Evolutionary conservation across 805 yeast genomes (phyloP).

Genomic region (Peterozyma toletana): DNA sequence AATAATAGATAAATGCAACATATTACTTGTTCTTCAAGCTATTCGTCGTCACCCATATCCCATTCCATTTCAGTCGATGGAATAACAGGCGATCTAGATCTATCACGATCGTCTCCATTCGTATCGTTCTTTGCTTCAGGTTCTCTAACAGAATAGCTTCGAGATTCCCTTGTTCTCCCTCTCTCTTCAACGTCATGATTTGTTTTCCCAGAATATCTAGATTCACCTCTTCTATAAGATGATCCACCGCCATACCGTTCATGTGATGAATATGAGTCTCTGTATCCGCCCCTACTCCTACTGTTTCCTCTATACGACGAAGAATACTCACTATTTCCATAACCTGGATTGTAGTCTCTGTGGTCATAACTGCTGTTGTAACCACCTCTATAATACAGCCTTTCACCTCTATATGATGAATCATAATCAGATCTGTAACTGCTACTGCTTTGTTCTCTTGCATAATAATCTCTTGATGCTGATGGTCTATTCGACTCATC

Average conservation of each 20-base stretch:
- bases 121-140: background rate
- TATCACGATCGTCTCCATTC: constrained; percentile 9
- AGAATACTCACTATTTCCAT: background rate
- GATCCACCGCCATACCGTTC: background rate
- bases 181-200: constrained; percentile 1
- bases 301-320: constrained; percentile 1
- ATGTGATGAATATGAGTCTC: background rate
- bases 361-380: background rate
- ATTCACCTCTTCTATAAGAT: background rate
- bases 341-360: background rate
- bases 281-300: background rate
- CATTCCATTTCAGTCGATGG: constrained; percentile 3
- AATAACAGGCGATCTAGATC: constrained; percentile 15
- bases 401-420: no score
- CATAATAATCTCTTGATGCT: no score
- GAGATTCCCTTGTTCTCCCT: constrained; percentile 1
- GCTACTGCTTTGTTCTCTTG: no score
- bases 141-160: background rate
- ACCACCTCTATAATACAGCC: background rate
- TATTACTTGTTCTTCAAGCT: constrained; percentile 15
- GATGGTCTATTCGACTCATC: no score
- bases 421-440: no score
- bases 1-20: background rate
- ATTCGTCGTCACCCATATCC: constrained; percentile 10
- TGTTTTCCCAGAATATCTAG: background rate